Conservation (phyloP, 345 rosid genomes). For the Toxicodendron radicans region DNA sequence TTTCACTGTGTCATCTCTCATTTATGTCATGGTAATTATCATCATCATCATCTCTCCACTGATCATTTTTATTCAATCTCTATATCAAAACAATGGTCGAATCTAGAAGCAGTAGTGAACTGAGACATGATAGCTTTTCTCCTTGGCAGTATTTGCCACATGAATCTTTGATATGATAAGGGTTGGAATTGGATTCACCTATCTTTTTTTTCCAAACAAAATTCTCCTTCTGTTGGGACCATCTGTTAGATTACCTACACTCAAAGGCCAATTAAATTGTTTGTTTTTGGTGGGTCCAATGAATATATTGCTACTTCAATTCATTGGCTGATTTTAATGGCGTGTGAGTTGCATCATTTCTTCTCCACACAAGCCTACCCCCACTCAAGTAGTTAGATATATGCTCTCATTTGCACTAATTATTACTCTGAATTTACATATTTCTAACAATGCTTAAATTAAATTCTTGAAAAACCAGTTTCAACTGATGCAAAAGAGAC, state of each 20-base stretch:
- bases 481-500: conserved; percentile 10
- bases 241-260: conserved; percentile 22
- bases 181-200: conserved; percentile 3
- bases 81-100: background rate
- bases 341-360: conserved; percentile 7
- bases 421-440: conserved; percentile 13
- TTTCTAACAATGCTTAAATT: background rate
- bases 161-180: conserved; percentile 4
- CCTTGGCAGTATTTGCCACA: background rate
- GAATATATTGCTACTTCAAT: conserved; percentile 5
- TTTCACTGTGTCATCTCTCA: conserved; percentile 79
- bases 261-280: conserved; percentile 15
- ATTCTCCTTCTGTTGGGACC: conserved; percentile 29
- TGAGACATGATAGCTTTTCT: background rate
- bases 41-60: background rate
- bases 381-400: conserved; percentile 15
- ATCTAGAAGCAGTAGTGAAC: background rate
- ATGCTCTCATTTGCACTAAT: conserved; percentile 16
- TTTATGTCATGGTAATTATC: conserved; percentile 63
- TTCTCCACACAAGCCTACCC: conserved; percentile 26
- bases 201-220: conserved; percentile 13
- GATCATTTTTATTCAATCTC: background rate
- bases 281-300: conserved; percentile 31
- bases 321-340: conserved; percentile 14
- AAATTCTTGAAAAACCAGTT: conserved; percentile 2